Percentiles rank a stretch among this genome's conserved stretches.
Evolutionary conservation across 2,329 filamentous ascomycete genomes (phyloP).

Genomic region (Claviceps fusiformis): DNA sequence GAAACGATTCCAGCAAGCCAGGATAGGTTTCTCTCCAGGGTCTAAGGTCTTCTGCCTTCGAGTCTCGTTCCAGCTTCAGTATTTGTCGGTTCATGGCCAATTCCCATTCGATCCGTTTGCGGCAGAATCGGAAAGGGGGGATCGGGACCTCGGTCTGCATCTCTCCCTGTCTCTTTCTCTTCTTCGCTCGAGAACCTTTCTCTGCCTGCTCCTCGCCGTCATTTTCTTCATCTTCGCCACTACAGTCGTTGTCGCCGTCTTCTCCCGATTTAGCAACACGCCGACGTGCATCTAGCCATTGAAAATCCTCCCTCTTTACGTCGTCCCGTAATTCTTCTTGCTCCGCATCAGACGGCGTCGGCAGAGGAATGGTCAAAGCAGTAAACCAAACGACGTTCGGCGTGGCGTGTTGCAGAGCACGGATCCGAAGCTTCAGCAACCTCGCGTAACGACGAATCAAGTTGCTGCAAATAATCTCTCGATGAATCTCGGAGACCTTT

Average conservation of each 20-base stretch:
- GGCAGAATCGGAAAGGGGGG: neutral
- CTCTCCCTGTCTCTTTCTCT: neutral
- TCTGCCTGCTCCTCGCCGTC: neutral
- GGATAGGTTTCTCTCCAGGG: neutral
- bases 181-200: too few relatives aligned
- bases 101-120: neutral
- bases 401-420: neutral
- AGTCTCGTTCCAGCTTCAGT: neutral
- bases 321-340: neutral
- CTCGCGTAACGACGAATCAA: neutral
- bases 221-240: neutral
- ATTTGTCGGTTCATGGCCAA: neutral
- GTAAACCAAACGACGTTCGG: neutral
- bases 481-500: neutral
- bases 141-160: neutral
- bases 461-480: neutral
- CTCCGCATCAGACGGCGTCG: neutral
- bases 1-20: conserved; percentile 1
- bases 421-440: neutral
- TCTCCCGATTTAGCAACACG: neutral
- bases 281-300: neutral
- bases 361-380: neutral
- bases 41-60: neutral
- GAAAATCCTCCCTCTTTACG: neutral
- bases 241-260: neutral